A percentile compares a stretch with the other conserved stretches of the same genome.
Evolutionary conservation across 345 rosid genomes (phyloP).

Genomic region (Camelina hispida): DNA sequence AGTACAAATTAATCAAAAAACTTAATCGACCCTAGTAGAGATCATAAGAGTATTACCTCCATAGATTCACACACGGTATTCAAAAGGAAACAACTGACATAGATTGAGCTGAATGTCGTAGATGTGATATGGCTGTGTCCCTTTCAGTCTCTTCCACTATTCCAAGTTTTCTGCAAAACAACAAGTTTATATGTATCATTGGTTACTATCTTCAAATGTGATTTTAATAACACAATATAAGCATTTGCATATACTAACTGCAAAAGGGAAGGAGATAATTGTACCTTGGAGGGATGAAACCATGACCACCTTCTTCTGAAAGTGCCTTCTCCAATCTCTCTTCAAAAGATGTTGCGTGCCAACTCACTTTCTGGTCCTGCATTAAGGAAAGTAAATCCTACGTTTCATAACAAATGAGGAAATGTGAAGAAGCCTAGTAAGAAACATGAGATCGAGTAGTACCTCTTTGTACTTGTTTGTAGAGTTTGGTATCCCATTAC

Average conservation of each 20-base stretch:
- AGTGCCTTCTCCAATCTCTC: constrained; percentile 95
- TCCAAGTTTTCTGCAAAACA: constrained; percentile 57
- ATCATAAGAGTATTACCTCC: constrained; percentile 7
- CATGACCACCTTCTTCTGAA: constrained; percentile 50
- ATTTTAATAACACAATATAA: not conserved
- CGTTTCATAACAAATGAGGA: not conserved
- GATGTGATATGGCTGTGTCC: constrained; percentile 62
- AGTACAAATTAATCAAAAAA: not conserved
- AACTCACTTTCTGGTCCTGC: constrained; percentile 93
- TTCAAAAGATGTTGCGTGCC: constrained; percentile 95
- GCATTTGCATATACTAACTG: not conserved
- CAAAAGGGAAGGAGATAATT: not conserved
- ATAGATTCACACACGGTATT: constrained; percentile 13
- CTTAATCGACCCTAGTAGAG: not conserved
- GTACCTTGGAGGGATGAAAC: constrained; percentile 27
- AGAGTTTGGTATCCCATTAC: constrained; percentile 96
- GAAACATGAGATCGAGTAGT: constrained; percentile 23
- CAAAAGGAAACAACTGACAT: constrained; percentile 68
- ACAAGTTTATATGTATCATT: constrained; percentile 26
- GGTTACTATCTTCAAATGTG: not conserved
- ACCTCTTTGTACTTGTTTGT: constrained; percentile 98
- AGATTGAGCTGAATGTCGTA: constrained; percentile 55
- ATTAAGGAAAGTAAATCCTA: constrained; percentile 23
- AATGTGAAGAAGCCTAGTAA: not conserved
- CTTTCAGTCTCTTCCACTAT: constrained; percentile 59